These are phyloP conservation scores for Lentithecium fluviatile DNA, from an alignment of 495 filamentous ascomycete species.

Conservation along the genomic window DNA sequence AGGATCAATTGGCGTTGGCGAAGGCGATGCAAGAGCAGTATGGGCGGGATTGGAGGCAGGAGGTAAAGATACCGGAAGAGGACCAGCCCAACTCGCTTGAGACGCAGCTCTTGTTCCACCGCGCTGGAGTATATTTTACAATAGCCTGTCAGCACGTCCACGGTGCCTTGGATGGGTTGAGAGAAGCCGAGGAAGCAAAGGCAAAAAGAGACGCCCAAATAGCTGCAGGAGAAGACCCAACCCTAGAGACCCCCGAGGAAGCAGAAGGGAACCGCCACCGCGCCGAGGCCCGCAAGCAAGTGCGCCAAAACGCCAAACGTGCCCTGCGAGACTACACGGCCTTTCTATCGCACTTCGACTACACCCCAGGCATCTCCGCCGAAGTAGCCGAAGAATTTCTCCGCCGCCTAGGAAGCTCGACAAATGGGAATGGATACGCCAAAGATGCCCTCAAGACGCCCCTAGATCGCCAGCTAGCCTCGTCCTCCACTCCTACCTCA, in stretches of 20 bases:
- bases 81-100: conserved; percentile 72
- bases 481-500: conserved; percentile 13
- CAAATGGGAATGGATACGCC: conserved; percentile 43
- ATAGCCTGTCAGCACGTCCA: conserved; percentile 66
- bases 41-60: conserved; percentile 49
- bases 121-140: conserved; percentile 69
- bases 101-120: conserved; percentile 71
- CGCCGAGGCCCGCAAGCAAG: conserved; percentile 61
- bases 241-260: conserved; percentile 28
- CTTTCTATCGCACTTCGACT: conserved; percentile 70
- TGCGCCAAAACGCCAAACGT: conserved; percentile 69
- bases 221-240: conserved; percentile 38
- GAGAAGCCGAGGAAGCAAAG: conserved; percentile 38
- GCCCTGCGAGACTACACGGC: conserved; percentile 68
- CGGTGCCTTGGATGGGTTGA: conserved; percentile 49
- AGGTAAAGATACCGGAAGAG: conserved; percentile 61
- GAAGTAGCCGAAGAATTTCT: conserved; percentile 67
- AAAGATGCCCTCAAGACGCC: conserved; percentile 31
- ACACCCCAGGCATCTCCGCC: conserved; percentile 66
- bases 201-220: conserved; percentile 19
- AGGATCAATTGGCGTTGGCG: conserved; percentile 49
- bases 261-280: conserved; percentile 46
- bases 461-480: conserved; percentile 20
- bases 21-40: conserved; percentile 47
- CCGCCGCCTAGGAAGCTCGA: conserved; percentile 58